Conservation (phyloP, 192 early-diverging fungal genomes). For the Cetraspora pellucida region DNA sequence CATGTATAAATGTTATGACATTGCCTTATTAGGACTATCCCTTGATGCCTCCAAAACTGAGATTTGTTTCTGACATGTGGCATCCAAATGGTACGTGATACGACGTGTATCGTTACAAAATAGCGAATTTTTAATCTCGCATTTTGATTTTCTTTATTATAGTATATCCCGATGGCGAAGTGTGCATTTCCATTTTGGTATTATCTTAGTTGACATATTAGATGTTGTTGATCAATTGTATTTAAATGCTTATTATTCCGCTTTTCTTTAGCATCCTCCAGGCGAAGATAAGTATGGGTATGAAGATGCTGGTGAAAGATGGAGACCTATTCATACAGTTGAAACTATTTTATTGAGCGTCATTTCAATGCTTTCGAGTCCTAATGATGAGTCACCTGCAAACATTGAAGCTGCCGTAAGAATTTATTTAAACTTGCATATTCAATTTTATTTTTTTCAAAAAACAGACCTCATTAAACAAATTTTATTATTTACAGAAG, state of each 20-base stretch:
- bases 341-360: conserved; percentile 91
- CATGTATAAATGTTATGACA: no score
- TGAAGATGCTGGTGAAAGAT: conserved; percentile 86
- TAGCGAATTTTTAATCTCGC: not conserved
- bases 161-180: conserved; percentile 87
- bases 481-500: conserved; percentile 54
- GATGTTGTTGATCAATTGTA: not conserved
- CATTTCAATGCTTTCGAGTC: conserved; percentile 86
- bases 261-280: conserved; percentile 57
- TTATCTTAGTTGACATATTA: conserved; percentile 38
- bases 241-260: not conserved
- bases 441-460: not conserved
- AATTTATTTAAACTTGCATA: conserved; percentile 12
- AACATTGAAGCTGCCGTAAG: conserved; percentile 93
- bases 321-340: conserved; percentile 95
- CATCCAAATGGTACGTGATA: conserved; percentile 78
- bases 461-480: not conserved
- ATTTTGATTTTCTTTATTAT: conserved; percentile 5
- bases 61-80: conserved; percentile 84
- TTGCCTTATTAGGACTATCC: conserved; percentile 67
- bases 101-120: no score
- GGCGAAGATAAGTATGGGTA: conserved; percentile 93
- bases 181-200: conserved; percentile 97
- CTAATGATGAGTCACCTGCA: conserved; percentile 95
- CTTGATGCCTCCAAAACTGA: conserved; percentile 85